Evolutionary conservation across 192 early-diverging fungal genomes (phyloP).

Genomic region (Lunasporangiospora selenospora): DNA sequence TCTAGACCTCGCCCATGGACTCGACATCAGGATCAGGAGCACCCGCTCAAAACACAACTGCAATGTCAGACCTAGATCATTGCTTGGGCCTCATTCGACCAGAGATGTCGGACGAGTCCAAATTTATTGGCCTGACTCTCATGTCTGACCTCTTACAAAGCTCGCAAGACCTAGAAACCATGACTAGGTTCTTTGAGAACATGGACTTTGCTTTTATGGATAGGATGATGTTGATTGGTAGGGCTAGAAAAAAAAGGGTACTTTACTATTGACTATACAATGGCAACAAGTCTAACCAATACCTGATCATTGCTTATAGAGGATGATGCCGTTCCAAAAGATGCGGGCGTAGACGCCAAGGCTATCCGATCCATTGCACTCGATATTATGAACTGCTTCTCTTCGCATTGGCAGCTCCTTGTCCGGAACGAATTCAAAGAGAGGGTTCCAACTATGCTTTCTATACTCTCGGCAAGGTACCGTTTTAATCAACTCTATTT

Average conservation of each 20-base stretch:
- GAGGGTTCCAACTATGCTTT: slow-evolving; percentile 26
- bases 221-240: slow-evolving; percentile 37
- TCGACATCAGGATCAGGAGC: neutral
- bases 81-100: slow-evolving; percentile 23
- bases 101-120: slow-evolving; percentile 26
- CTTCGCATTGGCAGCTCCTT: slow-evolving; percentile 24
- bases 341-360: slow-evolving; percentile 24
- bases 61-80: slow-evolving; percentile 14
- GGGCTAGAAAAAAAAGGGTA: no score
- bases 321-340: slow-evolving; percentile 11
- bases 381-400: slow-evolving; percentile 40
- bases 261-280: no score
- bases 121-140: slow-evolving; percentile 37
- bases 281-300: no score
- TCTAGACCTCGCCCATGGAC: neutral
- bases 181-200: slow-evolving; percentile 33
- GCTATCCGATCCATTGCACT: slow-evolving; percentile 23
- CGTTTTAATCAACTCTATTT: neutral
- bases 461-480: slow-evolving; percentile 26
- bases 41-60: neutral
- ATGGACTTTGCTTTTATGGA: slow-evolving; percentile 41
- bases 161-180: slow-evolving; percentile 9
- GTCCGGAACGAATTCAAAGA: slow-evolving; percentile 40
- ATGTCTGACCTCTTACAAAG: slow-evolving; percentile 29
- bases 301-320: no score